Evolutionary conservation across 78 protist genomes (phyloP).

Genomic region (Dictyostelium intermedium): DNA sequence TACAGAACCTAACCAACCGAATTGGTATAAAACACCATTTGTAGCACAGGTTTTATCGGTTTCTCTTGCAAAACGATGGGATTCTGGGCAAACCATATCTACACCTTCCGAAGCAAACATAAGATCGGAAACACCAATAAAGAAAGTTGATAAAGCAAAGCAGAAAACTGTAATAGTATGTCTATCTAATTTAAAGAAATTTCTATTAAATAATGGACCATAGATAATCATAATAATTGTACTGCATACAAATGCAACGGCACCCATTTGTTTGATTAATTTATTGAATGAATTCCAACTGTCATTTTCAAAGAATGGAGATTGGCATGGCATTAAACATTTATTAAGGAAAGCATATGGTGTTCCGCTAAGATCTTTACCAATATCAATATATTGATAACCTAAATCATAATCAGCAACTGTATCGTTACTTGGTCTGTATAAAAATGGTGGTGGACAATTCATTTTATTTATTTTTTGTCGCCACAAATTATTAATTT

Average conservation of each 20-base stretch:
- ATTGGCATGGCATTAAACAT: slow-evolving; percentile 10
- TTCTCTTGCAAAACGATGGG: not conserved
- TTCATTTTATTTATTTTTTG: not conserved
- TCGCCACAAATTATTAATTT: not conserved
- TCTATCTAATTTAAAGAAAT: not conserved
- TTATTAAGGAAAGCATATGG: not conserved
- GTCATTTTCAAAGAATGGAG: not conserved
- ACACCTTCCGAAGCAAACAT: not conserved
- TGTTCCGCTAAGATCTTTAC: not conserved
- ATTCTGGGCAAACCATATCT: not conserved
- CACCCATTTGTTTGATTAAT: not conserved
- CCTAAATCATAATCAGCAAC: not conserved
- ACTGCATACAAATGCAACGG: not conserved
- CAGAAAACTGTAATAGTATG: not conserved
- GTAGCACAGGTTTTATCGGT: slow-evolving; percentile 2
- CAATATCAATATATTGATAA: not conserved
- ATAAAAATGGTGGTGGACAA: slow-evolving; percentile 20
- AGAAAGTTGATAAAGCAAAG: not conserved
- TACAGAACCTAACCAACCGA: slow-evolving; percentile 1
- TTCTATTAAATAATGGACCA: not conserved
- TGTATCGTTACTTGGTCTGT: slow-evolving; percentile 12
- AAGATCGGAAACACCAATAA: not conserved
- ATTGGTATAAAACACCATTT: not conserved
- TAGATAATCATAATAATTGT: not conserved
- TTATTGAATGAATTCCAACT: not conserved